phyloP scores from a whole-genome alignment of 208 protist genomes.

The Trypanosoma lewisi region DNA sequence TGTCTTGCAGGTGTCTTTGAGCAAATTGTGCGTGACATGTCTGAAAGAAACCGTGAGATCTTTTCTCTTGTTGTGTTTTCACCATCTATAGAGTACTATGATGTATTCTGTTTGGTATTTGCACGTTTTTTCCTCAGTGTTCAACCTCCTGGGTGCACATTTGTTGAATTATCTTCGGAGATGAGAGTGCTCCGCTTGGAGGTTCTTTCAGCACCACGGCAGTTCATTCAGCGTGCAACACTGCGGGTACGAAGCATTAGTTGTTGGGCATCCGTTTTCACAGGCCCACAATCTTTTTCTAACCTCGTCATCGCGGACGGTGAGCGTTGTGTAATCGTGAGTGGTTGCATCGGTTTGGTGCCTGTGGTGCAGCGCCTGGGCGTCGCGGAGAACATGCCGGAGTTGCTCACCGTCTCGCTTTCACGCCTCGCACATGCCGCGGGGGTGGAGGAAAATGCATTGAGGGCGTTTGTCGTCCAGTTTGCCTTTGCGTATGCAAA shows the following conservation, averaged over 20 bases:
- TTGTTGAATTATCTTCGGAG: constrained; percentile 15
- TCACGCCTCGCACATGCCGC: not conserved
- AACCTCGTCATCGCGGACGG: constrained; percentile 19
- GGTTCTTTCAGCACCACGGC: constrained; percentile 15
- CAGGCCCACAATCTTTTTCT: constrained; percentile 86
- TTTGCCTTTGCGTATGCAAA: constrained; percentile 71
- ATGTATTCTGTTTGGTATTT: constrained; percentile 11
- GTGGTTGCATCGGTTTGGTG: constrained; percentile 39
- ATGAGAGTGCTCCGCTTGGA: constrained; percentile 8
- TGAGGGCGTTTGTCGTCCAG: constrained; percentile 32
- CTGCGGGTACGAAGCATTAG: constrained; percentile 91
- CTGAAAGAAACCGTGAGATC: constrained; percentile 1
- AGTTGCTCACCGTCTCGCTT: not conserved
- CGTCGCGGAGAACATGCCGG: constrained; percentile 24
- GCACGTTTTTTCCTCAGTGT: constrained; percentile 6
- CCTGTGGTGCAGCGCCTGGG: constrained; percentile 38
- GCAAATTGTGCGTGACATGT: constrained; percentile 8
- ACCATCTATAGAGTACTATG: constrained; percentile 13
- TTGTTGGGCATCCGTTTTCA: constrained; percentile 86
- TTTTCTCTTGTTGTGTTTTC: constrained; percentile 26
- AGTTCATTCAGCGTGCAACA: constrained; percentile 17
- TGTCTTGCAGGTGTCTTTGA: constrained; percentile 4
- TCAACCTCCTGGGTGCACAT: constrained; percentile 20
- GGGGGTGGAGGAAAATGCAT: not conserved
- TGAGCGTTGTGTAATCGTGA: constrained; percentile 28